Base-by-base conservation (phyloP, 2,329 filamentous ascomycete species). In the Fusarium sublunatum region DNA sequence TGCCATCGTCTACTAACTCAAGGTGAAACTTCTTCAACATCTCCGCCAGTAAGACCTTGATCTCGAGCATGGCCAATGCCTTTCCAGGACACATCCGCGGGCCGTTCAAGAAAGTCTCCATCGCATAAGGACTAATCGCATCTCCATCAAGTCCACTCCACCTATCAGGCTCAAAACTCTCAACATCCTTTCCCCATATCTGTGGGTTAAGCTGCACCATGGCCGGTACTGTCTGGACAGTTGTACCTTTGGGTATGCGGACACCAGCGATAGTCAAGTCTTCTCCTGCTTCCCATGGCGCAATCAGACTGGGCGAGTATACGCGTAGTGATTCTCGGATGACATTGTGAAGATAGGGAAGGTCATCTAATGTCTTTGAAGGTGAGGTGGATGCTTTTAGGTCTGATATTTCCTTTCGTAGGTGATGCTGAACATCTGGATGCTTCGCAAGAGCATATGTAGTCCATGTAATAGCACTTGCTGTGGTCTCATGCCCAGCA, bases 1-100 rank as follows among this genome's bases (percentile, higher is more conserved):
- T 32, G 10, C 34, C 15, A 11, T 15, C n/a, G 2, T 28, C 25
- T 7, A 15, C 3, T 2, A 26, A 12, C 12, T 55, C 58, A 1
- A 65, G 6, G 6, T 11, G 11, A 11, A 65, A 65, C 3, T 48
- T 44, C 13, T 31, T 49, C 0, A 66, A 28, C n/a, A 66, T 3
- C 2, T 48, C 46, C 3, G 24, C 15, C 5, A 66, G 3, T 19
- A 65, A 9, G 1, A 43, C 45, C 11, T 65, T 63, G 12, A 65
- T 53, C 12, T 66, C 49, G 0, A 66, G 12, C 22, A 66, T 26
- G 3, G 63, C 58, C 3, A 66, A 25, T 0, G 45, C 39, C 32
- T 60, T 66, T 8, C 62, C 62, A 1, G 58, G 53, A 13, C 63
- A 65, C 22, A 65, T 64, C 0, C 62, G 49, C 1, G 62, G 49